Evolutionary conservation across 306 rosid genomes (phyloP), one percentile per base, ranked within the genome.

Genomic region (Quercus ilex): DNA sequence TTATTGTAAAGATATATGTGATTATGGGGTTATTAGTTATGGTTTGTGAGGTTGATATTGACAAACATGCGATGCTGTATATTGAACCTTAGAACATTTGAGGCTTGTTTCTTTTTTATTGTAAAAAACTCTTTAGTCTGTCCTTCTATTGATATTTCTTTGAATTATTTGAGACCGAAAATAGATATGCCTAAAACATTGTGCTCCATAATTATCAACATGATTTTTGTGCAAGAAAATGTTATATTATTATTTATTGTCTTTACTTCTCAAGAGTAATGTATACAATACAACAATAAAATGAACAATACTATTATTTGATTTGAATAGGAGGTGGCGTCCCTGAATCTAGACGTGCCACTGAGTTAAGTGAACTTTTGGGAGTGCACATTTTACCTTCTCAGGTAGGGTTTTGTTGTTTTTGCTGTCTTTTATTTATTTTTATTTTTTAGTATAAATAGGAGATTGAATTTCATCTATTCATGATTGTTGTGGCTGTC

Each of bases 311-410:
- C 51, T 55, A 28, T 12, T 67, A 1, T 63, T 33, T 30, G 38
- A 55, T 31, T 4, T 35, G 14, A 13, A 69, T 31, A 83, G 86
- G 86, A 52, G 86, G 86, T 70, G 86, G 86, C 13, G 43, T 79
- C 23, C 83, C 80, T 0, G 86, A 83, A 72, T 79, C 83, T n/a
- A 79, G 78, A 74, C 70, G 80, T 19, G 83, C 86, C 5, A 51
- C 38, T 18, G 86, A 83, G 52, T 69, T 83, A n/a, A 72, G 80
- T 38, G 75, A 83, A 51, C 63, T 83, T 75, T 64, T 83, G 77
- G 83, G 86, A 9, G 83, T 78, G 53, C 67, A 53, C 18, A 79
- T 83, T n/a, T 52, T 70, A 68, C 83, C 86, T 69, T 75, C 83
- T 60, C 86, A 83, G 80, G 86, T 79, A 70, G 17, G 55, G 57